Conservation (phyloP, 2,329 filamentous ascomycete genomes). For the Fusarium avenaceum region DNA sequence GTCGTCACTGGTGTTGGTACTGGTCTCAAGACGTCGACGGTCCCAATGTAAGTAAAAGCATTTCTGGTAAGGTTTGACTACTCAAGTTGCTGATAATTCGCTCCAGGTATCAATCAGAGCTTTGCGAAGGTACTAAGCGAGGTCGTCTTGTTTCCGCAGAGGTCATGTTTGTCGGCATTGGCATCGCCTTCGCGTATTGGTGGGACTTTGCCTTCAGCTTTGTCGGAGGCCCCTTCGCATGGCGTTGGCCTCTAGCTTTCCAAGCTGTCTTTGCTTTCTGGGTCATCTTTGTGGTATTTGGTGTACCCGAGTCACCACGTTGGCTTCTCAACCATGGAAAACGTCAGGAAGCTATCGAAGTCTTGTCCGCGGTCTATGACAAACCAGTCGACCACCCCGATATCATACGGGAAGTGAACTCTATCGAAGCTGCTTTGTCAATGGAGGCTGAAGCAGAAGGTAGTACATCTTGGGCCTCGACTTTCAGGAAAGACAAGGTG, state of each 20-base stretch:
- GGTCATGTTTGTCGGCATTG: slow-evolving; percentile 56
- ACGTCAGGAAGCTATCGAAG: slow-evolving; percentile 53
- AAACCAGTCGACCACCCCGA: slow-evolving; percentile 50
- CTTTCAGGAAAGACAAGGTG: slow-evolving; percentile 47
- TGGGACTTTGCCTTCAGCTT: slow-evolving; percentile 55
- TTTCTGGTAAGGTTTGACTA: fast-evolving
- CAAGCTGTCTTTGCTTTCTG: slow-evolving; percentile 54
- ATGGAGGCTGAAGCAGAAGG: slow-evolving; percentile 51
- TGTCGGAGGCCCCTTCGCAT: slow-evolving; percentile 45
- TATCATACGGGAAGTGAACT: slow-evolving; percentile 52
- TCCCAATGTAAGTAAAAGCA: slow-evolving; percentile 48
- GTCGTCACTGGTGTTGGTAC: slow-evolving; percentile 65
- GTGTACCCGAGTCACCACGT: slow-evolving; percentile 57
- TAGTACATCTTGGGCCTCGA: slow-evolving; percentile 55
- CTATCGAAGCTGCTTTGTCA: slow-evolving; percentile 59
- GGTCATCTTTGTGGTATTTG: slow-evolving; percentile 52
- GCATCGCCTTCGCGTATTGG: slow-evolving; percentile 59
- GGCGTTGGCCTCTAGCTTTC: slow-evolving; percentile 50
- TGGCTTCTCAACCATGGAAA: slow-evolving; percentile 57
- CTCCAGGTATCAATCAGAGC: slow-evolving; percentile 50
- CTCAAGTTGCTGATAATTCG: neutral
- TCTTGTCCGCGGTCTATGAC: slow-evolving; percentile 58
- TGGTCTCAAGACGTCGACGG: slow-evolving; percentile 57
- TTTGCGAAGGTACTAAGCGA: slow-evolving; percentile 58
- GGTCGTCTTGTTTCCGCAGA: slow-evolving; percentile 66